Base-by-base conservation (phyloP, 1,284 basidiomycete genomes). In the Vanrija humicola region DNA sequence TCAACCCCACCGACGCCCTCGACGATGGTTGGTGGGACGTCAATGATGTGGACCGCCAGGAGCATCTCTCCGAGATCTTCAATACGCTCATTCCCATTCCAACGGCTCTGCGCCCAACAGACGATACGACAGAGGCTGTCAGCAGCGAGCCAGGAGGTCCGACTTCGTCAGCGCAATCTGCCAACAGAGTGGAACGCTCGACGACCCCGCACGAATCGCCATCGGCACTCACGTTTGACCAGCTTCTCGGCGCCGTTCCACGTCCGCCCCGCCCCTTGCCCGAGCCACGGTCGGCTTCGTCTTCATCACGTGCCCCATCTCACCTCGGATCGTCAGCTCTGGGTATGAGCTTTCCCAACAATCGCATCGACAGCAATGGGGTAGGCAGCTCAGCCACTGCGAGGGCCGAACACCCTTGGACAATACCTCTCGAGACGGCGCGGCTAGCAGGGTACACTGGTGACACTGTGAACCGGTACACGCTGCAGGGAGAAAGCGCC, bases 271-370 rank as follows among this genome's bases (percentile, higher is more conserved):
- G 42, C 16, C 42, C 18, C 16, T 18, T 19, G 23, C 23, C 18
- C 10, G 18, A 10, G 2, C 34, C 34, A 12, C 28, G 28, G 2
- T 28, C 28, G 28, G 6, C 15, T 10, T 44, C 49, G 15, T 28
- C 43, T n/a, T 45, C 49, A n/a, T 38, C 49, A 15, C 34, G 39
- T 19, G 19, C 8, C 15, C 19, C 40, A 42, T 18, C 40, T 42
- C 40, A 21, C 5, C 15, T n/a, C 14, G 28, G 3, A 42, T 16
- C 8, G 14, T 42, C 48, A 5, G 40, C 48, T 8, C 42, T 50
- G 12, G 48, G 48, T 4, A 50, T 50, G 48, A 50, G 48, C 48
- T 50, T 42, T 23, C 48, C 48, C 10, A 50, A 50, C 48, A 40
- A 28, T 7, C 40, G 40, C 19, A 50, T 50, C 12, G 48, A 34